Conservation (phyloP, 768 basidiomycete genomes). For the Tulasnella sp. region DNA sequence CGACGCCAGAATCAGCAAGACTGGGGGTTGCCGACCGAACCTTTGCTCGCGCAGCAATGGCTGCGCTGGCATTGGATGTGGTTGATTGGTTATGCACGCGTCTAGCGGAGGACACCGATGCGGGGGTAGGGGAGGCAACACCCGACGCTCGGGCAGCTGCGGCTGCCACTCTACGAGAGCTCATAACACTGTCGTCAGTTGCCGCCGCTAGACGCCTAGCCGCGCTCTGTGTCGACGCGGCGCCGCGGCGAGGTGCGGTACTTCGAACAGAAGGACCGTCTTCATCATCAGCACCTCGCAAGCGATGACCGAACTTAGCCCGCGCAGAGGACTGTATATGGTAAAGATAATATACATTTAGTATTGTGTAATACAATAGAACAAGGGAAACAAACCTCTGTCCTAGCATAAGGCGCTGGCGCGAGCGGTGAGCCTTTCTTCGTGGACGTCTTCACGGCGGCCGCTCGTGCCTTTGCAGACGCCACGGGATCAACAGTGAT, state of each 20-base stretch:
- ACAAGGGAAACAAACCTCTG: slow-evolving; percentile 9
- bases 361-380: slow-evolving; percentile 9
- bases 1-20: slow-evolving; percentile 56
- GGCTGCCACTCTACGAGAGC: neutral
- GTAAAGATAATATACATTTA: slow-evolving; percentile 12
- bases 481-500: slow-evolving; percentile 69
- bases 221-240: slow-evolving; percentile 20
- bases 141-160: slow-evolving; percentile 36
- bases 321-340: slow-evolving; percentile 70
- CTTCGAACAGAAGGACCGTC: slow-evolving; percentile 1
- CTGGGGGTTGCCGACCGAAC: slow-evolving; percentile 58
- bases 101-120: slow-evolving; percentile 32
- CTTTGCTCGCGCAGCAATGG: slow-evolving; percentile 28
- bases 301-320: slow-evolving; percentile 82
- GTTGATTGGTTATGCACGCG: slow-evolving; percentile 34
- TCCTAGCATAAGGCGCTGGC: slow-evolving; percentile 44
- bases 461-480: slow-evolving; percentile 1
- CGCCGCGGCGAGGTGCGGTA: slow-evolving; percentile 38
- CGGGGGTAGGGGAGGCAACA: neutral
- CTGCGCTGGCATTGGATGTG: slow-evolving; percentile 26
- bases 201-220: slow-evolving; percentile 6
- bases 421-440: slow-evolving; percentile 33
- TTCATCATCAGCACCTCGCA: slow-evolving; percentile 52
- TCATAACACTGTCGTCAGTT: neutral
- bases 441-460: slow-evolving; percentile 33